Conservation (phyloP, 2,329 filamentous ascomycete genomes). For the Didymella pomorum region DNA sequence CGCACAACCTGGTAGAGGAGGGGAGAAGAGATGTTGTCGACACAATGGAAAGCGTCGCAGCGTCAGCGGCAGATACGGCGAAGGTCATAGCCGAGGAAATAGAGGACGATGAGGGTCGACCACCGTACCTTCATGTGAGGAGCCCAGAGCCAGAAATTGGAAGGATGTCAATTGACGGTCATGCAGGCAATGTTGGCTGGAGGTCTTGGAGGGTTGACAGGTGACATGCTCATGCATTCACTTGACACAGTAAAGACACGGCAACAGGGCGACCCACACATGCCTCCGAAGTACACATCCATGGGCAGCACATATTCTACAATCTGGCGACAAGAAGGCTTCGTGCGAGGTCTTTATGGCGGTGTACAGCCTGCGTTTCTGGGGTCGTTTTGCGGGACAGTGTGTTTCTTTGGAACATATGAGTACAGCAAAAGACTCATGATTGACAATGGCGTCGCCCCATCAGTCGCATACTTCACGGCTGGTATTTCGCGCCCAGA, state of each 20-base stretch:
- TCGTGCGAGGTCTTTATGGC: slow-evolving; percentile 85
- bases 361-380: slow-evolving; percentile 91
- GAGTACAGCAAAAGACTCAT: slow-evolving; percentile 92
- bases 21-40: slow-evolving; percentile 36
- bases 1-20: slow-evolving; percentile 50
- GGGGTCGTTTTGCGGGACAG: slow-evolving; percentile 91
- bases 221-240: slow-evolving; percentile 98
- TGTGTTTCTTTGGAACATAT: slow-evolving; percentile 95
- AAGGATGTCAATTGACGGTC: slow-evolving; percentile 34
- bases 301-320: slow-evolving; percentile 90
- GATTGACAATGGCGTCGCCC: slow-evolving; percentile 82
- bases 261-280: slow-evolving; percentile 93
- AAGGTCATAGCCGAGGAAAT: slow-evolving; percentile 35
- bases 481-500: slow-evolving; percentile 66
- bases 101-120: slow-evolving; percentile 55
- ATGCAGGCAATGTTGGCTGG: slow-evolving; percentile 90
- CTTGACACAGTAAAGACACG: slow-evolving; percentile 98
- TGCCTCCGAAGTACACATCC: slow-evolving; percentile 91
- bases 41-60: slow-evolving; percentile 35
- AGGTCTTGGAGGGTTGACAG: slow-evolving; percentile 88
- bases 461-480: slow-evolving; percentile 83
- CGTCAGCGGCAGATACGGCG: slow-evolving; percentile 32
- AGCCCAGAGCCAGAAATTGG: slow-evolving; percentile 10
- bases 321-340: slow-evolving; percentile 90
- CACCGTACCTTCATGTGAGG: slow-evolving; percentile 59